These are phyloP conservation scores for Phaeosphaeria sp. DNA, from an alignment of 2,329 filamentous ascomycete species.

Conservation along the genomic window DNA sequence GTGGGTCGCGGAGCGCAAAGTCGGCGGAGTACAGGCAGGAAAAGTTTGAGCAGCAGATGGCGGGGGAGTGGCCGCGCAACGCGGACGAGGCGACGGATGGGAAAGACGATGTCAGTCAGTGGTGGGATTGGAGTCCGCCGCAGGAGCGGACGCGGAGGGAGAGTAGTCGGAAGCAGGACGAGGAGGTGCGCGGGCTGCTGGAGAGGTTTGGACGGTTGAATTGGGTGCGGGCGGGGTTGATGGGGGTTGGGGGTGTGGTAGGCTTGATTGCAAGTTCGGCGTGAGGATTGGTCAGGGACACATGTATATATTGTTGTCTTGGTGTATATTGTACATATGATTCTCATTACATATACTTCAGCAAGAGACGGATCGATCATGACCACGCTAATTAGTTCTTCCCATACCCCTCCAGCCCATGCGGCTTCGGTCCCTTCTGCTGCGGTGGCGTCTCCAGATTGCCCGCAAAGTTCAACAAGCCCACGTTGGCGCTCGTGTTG, in stretches of 20 bases:
- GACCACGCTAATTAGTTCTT: not conserved
- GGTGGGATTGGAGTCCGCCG: slow-evolving; percentile 34
- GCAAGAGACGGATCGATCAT: too few species aligned
- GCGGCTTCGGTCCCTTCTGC: slow-evolving; percentile 35
- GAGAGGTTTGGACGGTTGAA: slow-evolving; percentile 31
- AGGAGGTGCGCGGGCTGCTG: slow-evolving; percentile 25
- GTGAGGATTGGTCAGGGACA: not conserved
- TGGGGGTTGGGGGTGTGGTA: slow-evolving; percentile 32
- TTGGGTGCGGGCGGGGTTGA: slow-evolving; percentile 26
- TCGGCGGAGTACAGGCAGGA: slow-evolving; percentile 7
- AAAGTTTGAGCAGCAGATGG: slow-evolving; percentile 4
- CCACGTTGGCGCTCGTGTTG: slow-evolving; percentile 38
- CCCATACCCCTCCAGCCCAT: slow-evolving; percentile 25
- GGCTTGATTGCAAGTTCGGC: slow-evolving; percentile 28
- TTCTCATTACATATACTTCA: not conserved
- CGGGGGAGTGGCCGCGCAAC: slow-evolving; percentile 6
- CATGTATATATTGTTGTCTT: not conserved
- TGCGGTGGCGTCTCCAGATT: slow-evolving; percentile 33
- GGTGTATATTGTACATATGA: not conserved
- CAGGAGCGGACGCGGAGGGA: slow-evolving; percentile 21
- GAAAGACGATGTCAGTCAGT: slow-evolving; percentile 33
- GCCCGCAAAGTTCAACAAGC: slow-evolving; percentile 35
- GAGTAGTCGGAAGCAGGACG: slow-evolving; percentile 20
- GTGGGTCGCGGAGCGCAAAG: slow-evolving; percentile 17
- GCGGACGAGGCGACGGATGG: slow-evolving; percentile 29